Conservation (phyloP, 2,329 filamentous ascomycete genomes). For the Rhynchosporium agropyri region DNA sequence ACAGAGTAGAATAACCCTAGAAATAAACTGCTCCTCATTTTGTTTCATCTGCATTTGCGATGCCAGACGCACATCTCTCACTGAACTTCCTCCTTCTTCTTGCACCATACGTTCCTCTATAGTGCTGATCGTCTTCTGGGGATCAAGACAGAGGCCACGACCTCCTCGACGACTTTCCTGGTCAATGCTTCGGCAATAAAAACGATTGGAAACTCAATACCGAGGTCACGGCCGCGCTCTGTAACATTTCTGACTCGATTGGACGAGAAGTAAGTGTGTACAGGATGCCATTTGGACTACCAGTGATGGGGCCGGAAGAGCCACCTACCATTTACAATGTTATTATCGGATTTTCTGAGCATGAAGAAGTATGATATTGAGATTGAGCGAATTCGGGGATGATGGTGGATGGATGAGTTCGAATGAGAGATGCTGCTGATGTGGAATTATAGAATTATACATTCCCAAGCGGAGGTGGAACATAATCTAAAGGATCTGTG, state of each 20-base stretch:
- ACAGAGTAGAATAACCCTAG: no score
- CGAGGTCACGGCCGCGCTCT: no score
- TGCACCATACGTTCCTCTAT: no score
- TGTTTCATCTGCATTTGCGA: no score
- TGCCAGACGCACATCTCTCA: no score
- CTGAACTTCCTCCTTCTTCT: no score
- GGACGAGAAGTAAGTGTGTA: not conserved
- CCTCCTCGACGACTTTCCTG: not conserved
- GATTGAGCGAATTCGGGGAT: not conserved
- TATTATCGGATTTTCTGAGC: not conserved
- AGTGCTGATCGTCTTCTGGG: not conserved
- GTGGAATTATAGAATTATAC: not conserved
- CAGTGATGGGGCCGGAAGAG: not conserved
- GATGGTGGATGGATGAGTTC: not conserved
- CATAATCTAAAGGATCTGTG: not conserved
- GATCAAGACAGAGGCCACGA: slow-evolving; percentile 13
- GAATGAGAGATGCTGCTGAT: not conserved
- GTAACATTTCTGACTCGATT: no score
- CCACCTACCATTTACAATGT: not conserved
- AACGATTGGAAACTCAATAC: no score
- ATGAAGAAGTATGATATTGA: not conserved
- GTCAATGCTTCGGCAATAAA: not conserved
- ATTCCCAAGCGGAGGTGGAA: not conserved
- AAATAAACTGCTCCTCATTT: no score
- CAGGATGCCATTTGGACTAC: not conserved